Evolutionary conservation across 345 rosid genomes (phyloP).

Genomic region (Mangifera indica): DNA sequence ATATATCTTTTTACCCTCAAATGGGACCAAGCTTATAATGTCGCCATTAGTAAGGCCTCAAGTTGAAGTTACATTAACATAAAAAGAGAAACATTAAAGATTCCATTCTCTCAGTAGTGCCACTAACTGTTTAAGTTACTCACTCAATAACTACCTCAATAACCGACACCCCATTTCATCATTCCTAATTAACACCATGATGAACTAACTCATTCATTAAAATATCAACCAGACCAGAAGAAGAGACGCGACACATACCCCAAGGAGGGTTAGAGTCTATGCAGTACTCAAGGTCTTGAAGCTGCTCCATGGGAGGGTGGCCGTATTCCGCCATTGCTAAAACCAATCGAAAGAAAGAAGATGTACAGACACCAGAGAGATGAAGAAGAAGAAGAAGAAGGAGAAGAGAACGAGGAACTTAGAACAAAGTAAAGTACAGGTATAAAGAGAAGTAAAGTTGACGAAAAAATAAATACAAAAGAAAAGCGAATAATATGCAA

Average conservation of each 20-base stretch:
- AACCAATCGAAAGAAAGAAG: slow-evolving; percentile 16
- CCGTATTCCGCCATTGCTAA: slow-evolving; percentile 57
- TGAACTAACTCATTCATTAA: background rate
- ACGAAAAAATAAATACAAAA: slow-evolving; percentile 6
- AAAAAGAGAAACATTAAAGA: background rate
- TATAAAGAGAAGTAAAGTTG: slow-evolving; percentile 48
- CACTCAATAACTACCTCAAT: background rate
- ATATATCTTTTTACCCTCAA: background rate
- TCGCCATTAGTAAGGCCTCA: background rate
- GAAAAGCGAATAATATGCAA: slow-evolving; percentile 35
- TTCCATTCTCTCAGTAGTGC: background rate
- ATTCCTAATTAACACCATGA: slow-evolving; percentile 6
- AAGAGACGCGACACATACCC: slow-evolving; percentile 48
- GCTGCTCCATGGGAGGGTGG: slow-evolving; percentile 92
- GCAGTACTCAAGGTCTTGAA: slow-evolving; percentile 97
- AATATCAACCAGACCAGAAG: background rate
- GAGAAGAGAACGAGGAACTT: slow-evolving; percentile 15
- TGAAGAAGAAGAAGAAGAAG: slow-evolving; percentile 18
- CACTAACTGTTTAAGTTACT: background rate
- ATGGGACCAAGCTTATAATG: slow-evolving; percentile 2
- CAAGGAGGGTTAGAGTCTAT: slow-evolving; percentile 99
- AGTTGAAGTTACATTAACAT: slow-evolving; percentile 6
- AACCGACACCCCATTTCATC: background rate
- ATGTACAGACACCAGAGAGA: slow-evolving; percentile 2
- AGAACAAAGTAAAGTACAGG: slow-evolving; percentile 48